Conservation (phyloP, 2,329 filamentous ascomycete species). For the Monascus ruber region DNA sequence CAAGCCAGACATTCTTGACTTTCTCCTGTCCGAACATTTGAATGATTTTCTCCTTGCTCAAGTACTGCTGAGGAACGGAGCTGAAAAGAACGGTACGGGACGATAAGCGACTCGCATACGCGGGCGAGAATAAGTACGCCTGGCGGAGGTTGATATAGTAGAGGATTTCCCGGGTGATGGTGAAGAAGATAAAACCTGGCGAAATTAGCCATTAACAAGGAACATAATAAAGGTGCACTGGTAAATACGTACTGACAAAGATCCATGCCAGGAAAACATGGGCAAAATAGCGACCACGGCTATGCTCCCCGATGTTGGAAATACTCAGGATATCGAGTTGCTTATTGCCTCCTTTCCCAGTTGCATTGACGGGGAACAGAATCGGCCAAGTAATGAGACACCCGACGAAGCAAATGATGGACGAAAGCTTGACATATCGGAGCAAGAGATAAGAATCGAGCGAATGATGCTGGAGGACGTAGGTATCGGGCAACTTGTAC, state of each 20-base stretch:
- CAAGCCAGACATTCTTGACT: slow-evolving; percentile 76
- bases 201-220: not conserved
- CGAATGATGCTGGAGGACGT: slow-evolving; percentile 79
- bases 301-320: slow-evolving; percentile 52
- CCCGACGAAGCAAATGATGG: slow-evolving; percentile 71
- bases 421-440: slow-evolving; percentile 70
- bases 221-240: not conserved
- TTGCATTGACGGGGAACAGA: slow-evolving; percentile 78
- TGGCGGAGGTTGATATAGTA: slow-evolving; percentile 90
- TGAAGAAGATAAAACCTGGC: slow-evolving; percentile 67
- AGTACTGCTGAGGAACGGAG: slow-evolving; percentile 66
- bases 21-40: slow-evolving; percentile 67
- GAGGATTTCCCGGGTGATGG: slow-evolving; percentile 76
- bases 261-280: slow-evolving; percentile 71
- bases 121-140: slow-evolving; percentile 76
- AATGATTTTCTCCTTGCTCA: slow-evolving; percentile 64
- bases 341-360: slow-evolving; percentile 52
- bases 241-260: slow-evolving; percentile 50
- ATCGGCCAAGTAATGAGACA: slow-evolving; percentile 78
- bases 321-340: slow-evolving; percentile 73
- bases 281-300: slow-evolving; percentile 62
- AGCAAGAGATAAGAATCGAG: slow-evolving; percentile 87
- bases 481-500: slow-evolving; percentile 59
- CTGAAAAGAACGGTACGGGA: slow-evolving; percentile 84
- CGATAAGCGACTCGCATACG: slow-evolving; percentile 75